phyloP scores from a whole-genome alignment of 371 early-diverging fungal species.

The Haplosporangium sp. region DNA sequence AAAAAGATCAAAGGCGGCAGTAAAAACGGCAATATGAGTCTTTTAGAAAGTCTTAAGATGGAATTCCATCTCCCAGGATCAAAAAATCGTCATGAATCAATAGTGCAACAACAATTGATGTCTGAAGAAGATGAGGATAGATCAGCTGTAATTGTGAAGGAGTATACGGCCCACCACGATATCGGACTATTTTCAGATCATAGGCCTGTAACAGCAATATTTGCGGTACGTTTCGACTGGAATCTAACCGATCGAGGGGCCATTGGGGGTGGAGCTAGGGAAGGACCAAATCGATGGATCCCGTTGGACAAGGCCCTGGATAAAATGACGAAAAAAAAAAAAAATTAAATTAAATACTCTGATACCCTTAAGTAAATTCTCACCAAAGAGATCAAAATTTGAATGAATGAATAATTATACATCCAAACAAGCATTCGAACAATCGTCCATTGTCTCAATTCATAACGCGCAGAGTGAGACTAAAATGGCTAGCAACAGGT shows the following conservation, averaged over 20 bases:
- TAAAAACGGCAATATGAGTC: slow-evolving; percentile 22
- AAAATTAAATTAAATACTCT: not conserved
- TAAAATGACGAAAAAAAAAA: not conserved
- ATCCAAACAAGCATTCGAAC: not conserved
- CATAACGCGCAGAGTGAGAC: slow-evolving; percentile 1
- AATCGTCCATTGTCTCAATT: not conserved
- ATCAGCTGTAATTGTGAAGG: slow-evolving; percentile 44
- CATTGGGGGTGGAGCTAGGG: slow-evolving; percentile 11
- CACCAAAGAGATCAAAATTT: not conserved
- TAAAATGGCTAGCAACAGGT: slow-evolving; percentile 24
- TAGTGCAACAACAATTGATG: not conserved
- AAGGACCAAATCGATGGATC: slow-evolving; percentile 29
- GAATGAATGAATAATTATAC: too few species aligned
- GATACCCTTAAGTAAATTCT: slow-evolving; percentile 10
- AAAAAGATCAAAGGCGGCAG: slow-evolving; percentile 15
- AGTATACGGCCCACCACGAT: slow-evolving; percentile 56
- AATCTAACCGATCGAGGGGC: slow-evolving; percentile 35
- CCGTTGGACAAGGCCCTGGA: slow-evolving; percentile 32
- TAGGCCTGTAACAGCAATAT: slow-evolving; percentile 70
- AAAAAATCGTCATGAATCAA: slow-evolving; percentile 1
- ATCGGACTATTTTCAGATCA: slow-evolving; percentile 63
- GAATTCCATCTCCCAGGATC: slow-evolving; percentile 21
- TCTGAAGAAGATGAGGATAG: slow-evolving; percentile 45
- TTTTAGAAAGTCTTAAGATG: slow-evolving; percentile 27
- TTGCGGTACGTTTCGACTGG: slow-evolving; percentile 67